phyloP scores from a whole-genome alignment of 2,329 filamentous ascomycete species.

The Cordyceps cateniannulata region DNA sequence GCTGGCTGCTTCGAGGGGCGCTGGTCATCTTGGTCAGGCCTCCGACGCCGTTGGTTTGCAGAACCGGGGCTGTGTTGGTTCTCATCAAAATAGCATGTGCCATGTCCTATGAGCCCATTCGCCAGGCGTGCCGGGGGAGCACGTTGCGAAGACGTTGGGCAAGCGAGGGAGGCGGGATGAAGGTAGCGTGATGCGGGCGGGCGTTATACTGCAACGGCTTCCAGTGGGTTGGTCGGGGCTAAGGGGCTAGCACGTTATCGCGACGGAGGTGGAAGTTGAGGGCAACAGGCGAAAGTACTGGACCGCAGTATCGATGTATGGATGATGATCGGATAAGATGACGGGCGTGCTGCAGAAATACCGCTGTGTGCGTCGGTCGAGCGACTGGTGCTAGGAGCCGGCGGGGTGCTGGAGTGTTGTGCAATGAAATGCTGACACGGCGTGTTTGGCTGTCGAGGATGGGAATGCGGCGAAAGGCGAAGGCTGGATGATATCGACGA shows the following conservation, averaged over 20 bases:
- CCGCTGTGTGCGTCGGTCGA: conserved; percentile 5
- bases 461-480: neutral
- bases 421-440: neutral
- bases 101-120: conserved; percentile 45
- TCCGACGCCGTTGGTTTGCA: conserved; percentile 42
- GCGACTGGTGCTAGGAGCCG: conserved; percentile 4
- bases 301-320: neutral
- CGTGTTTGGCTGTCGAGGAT: neutral
- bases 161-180: neutral
- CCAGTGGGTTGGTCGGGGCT: neutral
- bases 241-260: neutral
- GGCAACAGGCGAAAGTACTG: neutral
- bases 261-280: neutral
- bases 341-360: neutral
- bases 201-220: neutral
- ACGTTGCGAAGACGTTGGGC: conserved; percentile 5
- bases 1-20: conserved; percentile 52
- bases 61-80: conserved; percentile 52
- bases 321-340: neutral
- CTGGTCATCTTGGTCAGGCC: conserved; percentile 44
- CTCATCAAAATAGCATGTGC: conserved; percentile 53
- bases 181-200: neutral
- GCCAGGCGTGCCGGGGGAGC: conserved; percentile 16
- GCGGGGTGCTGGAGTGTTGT: neutral
- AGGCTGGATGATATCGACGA: neutral